Percentiles rank a stretch among this genome's conserved stretches.
Evolutionary conservation across 164 flowering plant species (phyloP).

Genomic region (Akebia trifoliata): DNA sequence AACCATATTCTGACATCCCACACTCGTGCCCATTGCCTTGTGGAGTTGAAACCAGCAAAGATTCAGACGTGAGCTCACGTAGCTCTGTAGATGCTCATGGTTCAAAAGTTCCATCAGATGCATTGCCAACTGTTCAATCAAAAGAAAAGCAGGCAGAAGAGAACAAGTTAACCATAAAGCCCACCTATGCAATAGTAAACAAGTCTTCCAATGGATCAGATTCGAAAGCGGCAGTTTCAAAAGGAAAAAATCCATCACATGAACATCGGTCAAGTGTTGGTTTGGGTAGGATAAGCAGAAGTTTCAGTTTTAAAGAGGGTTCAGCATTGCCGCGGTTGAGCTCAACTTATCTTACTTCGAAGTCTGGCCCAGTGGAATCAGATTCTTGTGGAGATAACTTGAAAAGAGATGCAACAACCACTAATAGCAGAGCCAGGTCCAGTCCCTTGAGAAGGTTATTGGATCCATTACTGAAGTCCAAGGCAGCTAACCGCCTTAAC

Average conservation of each 20-base stretch:
- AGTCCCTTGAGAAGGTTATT: conserved; percentile 81
- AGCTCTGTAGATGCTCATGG: conserved; percentile 4
- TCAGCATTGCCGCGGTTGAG: conserved; percentile 39
- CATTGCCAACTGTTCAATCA: background rate
- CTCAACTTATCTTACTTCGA: conserved; percentile 31
- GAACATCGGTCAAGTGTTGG: conserved; percentile 38
- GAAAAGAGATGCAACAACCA: conserved; percentile 23
- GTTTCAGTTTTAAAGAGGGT: conserved; percentile 67
- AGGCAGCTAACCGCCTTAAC: conserved; percentile 20
- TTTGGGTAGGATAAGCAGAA: conserved; percentile 46
- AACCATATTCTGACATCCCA: conserved; percentile 32
- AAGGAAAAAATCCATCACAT: conserved; percentile 36
- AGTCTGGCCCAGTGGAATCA: conserved; percentile 44
- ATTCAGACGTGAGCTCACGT: conserved; percentile 11
- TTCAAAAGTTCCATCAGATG: conserved; percentile 17
- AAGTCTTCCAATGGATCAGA: conserved; percentile 18
- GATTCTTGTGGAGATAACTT: conserved; percentile 20
- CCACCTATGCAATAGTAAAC: conserved; percentile 4
- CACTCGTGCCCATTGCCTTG: conserved; percentile 52
- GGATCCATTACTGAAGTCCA: conserved; percentile 61
- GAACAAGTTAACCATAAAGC: conserved; percentile 7
- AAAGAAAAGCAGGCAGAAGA: conserved; percentile 10
- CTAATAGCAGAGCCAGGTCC: conserved; percentile 41
- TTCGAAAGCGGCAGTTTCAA: conserved; percentile 16
- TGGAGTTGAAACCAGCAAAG: conserved; percentile 16